A percentile compares a stretch with the other conserved stretches of the same genome.
Evolutionary conservation across 2,329 filamentous ascomycete species (phyloP).

Genomic region (Cercospora canescens): DNA sequence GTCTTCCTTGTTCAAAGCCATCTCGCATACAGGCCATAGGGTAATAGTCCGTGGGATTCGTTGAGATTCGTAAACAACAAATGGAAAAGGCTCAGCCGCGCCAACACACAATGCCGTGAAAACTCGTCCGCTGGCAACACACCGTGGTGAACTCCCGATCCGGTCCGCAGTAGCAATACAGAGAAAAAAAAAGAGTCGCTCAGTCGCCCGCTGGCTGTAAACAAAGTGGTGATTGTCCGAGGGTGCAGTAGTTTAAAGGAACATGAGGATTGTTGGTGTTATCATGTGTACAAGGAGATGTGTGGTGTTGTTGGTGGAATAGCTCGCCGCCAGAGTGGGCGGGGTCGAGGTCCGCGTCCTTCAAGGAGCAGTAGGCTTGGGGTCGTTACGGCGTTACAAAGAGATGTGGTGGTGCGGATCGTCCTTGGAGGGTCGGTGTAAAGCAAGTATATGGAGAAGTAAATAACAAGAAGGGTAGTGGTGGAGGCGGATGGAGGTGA

Average conservation of each 20-base stretch:
- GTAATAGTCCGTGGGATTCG: constrained; percentile 14
- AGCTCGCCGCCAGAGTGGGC: constrained; percentile 15
- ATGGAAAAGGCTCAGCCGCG: constrained; percentile 19
- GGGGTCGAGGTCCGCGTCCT: constrained; percentile 23
- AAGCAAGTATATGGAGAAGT: constrained; percentile 25
- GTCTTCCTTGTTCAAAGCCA: constrained; percentile 73
- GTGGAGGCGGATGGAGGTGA: constrained; percentile 7
- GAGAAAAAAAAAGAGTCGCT: constrained; percentile 17
- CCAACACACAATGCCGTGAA: constrained; percentile 17
- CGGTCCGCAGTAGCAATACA: constrained; percentile 27
- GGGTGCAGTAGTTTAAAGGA: constrained; percentile 29
- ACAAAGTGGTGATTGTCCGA: constrained; percentile 20
- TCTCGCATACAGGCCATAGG: constrained; percentile 84
- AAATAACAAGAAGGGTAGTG: constrained; percentile 17
- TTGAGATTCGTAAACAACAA: constrained; percentile 22
- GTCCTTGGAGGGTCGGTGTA: not conserved
- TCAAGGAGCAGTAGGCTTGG: constrained; percentile 26
- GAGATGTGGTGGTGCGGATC: constrained; percentile 8
- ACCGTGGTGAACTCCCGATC: constrained; percentile 22
- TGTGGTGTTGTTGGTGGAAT: constrained; percentile 5
- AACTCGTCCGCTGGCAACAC: constrained; percentile 21
- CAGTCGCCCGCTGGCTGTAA: constrained; percentile 25
- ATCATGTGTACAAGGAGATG: constrained; percentile 29
- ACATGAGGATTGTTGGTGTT: constrained; percentile 32
- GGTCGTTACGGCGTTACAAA: constrained; percentile 13